Percentiles rank a stretch among this genome's conserved stretches.
Evolutionary conservation across 768 basidiomycete species (phyloP).

Genomic region (Cystofilobasidium bisporidii): DNA sequence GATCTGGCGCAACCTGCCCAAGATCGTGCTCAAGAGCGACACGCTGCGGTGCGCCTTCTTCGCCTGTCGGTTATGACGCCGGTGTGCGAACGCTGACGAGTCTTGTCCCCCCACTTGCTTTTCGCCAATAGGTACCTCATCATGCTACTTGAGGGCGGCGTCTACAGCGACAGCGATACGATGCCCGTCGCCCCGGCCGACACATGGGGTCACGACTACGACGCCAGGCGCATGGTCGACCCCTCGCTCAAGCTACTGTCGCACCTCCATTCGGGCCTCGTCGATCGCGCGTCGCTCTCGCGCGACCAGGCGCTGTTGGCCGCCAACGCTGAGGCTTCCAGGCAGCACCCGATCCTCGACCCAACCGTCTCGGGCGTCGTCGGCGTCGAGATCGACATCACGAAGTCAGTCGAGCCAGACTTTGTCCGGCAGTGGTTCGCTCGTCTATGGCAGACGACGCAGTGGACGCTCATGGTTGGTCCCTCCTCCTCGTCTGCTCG

Average conservation of each 20-base stretch:
- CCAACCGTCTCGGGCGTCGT: neutral
- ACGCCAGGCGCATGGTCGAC: neutral
- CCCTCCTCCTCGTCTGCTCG: too few species aligned
- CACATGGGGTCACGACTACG: neutral
- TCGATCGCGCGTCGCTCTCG: neutral
- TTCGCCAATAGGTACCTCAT: neutral
- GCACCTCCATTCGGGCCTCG: neutral
- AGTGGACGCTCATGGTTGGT: neutral
- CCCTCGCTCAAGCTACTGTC: neutral
- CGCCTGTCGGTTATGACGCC: too few species aligned
- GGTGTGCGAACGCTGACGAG: too few species aligned
- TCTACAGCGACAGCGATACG: conserved; percentile 1
- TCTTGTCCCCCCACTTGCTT: neutral
- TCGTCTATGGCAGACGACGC: neutral
- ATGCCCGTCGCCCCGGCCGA: neutral
- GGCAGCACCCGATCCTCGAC: neutral
- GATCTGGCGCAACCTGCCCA: neutral
- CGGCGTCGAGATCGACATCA: conserved; percentile 4
- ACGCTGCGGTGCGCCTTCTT: neutral
- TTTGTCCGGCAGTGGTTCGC: neutral
- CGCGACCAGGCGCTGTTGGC: neutral
- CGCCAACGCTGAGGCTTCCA: neutral
- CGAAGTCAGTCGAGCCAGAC: neutral
- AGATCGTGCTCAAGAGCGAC: conserved; percentile 6
- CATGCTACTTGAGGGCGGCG: conserved; percentile 1